Base-by-base conservation (phyloP, 2,329 filamentous ascomycete genomes). In the Biscogniauxia sp. region DNA sequence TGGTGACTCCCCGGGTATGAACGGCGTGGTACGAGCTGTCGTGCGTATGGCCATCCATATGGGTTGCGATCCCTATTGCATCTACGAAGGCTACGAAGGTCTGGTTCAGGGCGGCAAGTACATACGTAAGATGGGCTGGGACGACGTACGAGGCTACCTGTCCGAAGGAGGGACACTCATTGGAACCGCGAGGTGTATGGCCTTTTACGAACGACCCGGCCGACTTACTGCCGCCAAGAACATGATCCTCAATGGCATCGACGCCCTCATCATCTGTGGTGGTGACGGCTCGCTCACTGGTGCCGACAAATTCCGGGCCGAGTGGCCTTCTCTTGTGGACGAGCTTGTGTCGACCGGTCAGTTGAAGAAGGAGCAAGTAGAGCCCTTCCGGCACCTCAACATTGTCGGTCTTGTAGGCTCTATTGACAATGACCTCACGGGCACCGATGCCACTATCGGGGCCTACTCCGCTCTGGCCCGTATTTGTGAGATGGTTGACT, bases 361-460 rank as follows among this genome's bases (percentile, higher is more conserved):
- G 71, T 82, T 97, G 69, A 88, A 86, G 6, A 71, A 80, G 51
- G 84, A 89, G 59, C 89, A 97, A 73, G 79, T 92, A 61, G 81
- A 86, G 53, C 90, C 91, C 1, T 96, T 92, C 82, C 84, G 85
- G 71, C 88, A 96, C 68, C 85, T 99, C 72, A 99, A 98, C 78
- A 97, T 99, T 68, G 94, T 98, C 57, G 95, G 95, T 54, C 82
- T 98, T 56, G 95, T 99, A 26, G 95, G 95, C 60, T 97, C 93
- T 57, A 99, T 99, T 73, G 95, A 99, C 82, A 99, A 99, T 74
- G 95, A 99, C 74, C 90, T 99, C 78, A 96, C 93, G 55, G 92
- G 92, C 66, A 99, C 95, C 13, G 95, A 99, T 76, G 94, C 95
- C 61, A 99, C 95, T 32, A 97, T 99, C 74, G 95, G 95, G 59